Base-by-base conservation (phyloP, 768 basidiomycete species). In the Russula sp. region DNA sequence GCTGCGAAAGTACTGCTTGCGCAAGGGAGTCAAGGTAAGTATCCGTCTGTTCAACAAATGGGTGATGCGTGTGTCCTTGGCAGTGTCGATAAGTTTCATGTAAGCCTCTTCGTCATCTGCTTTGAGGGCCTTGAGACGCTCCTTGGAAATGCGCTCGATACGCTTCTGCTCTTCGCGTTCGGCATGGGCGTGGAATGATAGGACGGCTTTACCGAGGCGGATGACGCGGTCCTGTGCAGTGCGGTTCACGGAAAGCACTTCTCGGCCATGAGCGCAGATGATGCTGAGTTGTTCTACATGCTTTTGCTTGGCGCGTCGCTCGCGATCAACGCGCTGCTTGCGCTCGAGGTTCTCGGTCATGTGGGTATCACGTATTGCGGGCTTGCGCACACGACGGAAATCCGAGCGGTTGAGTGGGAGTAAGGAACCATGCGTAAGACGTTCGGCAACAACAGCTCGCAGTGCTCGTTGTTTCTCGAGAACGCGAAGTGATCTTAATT, bases 91-190 rank as follows among this genome's bases (percentile, higher is more conserved):
- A 71, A 99, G 89, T 73, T 94, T 94, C 85, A 98, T 89, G 76
- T 99, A 99, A n/a, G 93, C 95, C 76, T 98, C 97, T 79, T 99
- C 97, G 78, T 99, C 96, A 73, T 98, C 95, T 32, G 90, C 90
- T 77, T 96, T 94, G 69, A 98, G 86, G 9, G 96, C 97, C 79
- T 92, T 94, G 67, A 99, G 79, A 91, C 95, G 94, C 75, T 98
- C 97, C 79, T 98, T 98, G 52, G 90, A 87, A 51, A 99, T 86
- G 61, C 94, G 81, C 77, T 98, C 97, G 69, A 99, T 90, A 30
- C 96, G 85, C 75, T 94, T 94, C 83, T 95, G 92, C 75, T 99
- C 97, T 76, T 98, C 96, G 79, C 93, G 95, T 79, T 99, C 97
- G 1, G 94, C 94, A 67, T 87, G 85, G 18, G 79, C 79, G 74